A percentile compares a stretch with the other conserved stretches of the same genome.
phyloP scores from a whole-genome alignment of 148 eudicot species.

The Agrostemma githago region DNA sequence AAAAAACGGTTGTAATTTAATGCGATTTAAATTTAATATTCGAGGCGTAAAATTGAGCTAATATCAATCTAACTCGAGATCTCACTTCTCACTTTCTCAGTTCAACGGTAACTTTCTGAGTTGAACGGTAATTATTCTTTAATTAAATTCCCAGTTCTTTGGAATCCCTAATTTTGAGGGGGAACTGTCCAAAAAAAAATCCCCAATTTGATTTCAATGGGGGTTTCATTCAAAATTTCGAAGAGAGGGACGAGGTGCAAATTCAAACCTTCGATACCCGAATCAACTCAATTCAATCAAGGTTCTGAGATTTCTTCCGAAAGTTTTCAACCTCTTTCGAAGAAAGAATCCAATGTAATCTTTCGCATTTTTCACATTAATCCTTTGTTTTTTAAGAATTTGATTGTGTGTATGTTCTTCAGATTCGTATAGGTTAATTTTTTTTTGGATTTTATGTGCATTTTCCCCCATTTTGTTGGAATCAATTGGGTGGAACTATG shows the following conservation, averaged over 20 bases:
- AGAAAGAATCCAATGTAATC: constrained; percentile 32
- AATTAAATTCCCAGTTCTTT: background rate
- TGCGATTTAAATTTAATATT: too few relatives aligned
- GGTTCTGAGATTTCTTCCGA: constrained; percentile 19
- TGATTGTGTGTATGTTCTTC: background rate
- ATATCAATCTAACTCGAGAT: too few relatives aligned
- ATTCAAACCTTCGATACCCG: constrained; percentile 37
- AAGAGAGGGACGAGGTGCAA: constrained; percentile 57
- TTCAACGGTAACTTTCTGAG: too few relatives aligned
- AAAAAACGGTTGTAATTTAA: too few relatives aligned
- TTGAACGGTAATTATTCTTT: too few relatives aligned
- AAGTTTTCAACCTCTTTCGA: constrained; percentile 23
- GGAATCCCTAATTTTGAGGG: background rate
- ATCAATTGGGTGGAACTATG: too few relatives aligned
- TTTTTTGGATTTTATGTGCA: background rate
- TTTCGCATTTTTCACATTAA: background rate
- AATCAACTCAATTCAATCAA: constrained; percentile 25
- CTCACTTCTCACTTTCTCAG: too few relatives aligned
- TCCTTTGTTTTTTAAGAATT: background rate
- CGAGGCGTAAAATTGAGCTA: too few relatives aligned
- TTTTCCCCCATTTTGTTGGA: background rate
- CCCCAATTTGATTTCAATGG: constrained; percentile 35
- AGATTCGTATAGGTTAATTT: background rate
- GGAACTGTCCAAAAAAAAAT: background rate
- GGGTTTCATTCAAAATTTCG: constrained; percentile 82